phyloP scores from a whole-genome alignment of 2,329 filamentous ascomycete genomes.

The Fusarium brachygibbosum region DNA sequence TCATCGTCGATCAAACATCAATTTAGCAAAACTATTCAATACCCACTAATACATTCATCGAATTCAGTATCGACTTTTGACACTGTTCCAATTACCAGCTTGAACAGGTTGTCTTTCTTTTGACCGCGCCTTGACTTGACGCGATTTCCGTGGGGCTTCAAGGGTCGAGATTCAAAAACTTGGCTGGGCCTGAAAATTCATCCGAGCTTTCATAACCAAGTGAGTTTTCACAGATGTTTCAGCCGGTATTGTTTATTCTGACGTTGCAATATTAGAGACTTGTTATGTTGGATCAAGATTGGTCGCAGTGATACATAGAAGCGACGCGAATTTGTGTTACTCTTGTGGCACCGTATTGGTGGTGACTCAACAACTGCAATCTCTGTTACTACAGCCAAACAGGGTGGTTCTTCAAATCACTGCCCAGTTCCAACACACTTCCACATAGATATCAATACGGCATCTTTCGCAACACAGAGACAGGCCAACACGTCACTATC shows the following conservation, averaged over 20 bases:
- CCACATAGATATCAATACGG: neutral
- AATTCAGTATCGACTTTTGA: conserved; percentile 20
- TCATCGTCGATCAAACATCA: conserved; percentile 36
- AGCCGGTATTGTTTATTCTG: neutral
- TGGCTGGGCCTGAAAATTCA: conserved; percentile 17
- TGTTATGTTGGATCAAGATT: conserved; percentile 10
- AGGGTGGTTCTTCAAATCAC: conserved; percentile 9
- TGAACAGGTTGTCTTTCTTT: conserved; percentile 8
- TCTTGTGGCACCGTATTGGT: conserved; percentile 29
- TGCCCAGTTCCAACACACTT: neutral
- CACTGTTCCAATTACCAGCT: conserved; percentile 8
- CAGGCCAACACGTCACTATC: neutral
- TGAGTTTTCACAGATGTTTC: neutral
- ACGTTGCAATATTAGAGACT: neutral
- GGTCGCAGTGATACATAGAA: conserved; percentile 4
- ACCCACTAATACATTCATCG: conserved; percentile 15
- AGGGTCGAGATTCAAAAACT: conserved; percentile 33
- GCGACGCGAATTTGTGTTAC: conserved; percentile 30
- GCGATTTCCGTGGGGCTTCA: conserved; percentile 43
- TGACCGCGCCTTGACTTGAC: conserved; percentile 24
- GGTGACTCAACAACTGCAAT: conserved; percentile 41
- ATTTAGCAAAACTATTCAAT: conserved; percentile 16
- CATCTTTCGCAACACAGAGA: neutral
- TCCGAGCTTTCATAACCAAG: conserved; percentile 11
- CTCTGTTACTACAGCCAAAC: conserved; percentile 26